Evolutionary conservation across 257 asterid genomes (phyloP).

Genomic region (Fraxinus anomala): DNA sequence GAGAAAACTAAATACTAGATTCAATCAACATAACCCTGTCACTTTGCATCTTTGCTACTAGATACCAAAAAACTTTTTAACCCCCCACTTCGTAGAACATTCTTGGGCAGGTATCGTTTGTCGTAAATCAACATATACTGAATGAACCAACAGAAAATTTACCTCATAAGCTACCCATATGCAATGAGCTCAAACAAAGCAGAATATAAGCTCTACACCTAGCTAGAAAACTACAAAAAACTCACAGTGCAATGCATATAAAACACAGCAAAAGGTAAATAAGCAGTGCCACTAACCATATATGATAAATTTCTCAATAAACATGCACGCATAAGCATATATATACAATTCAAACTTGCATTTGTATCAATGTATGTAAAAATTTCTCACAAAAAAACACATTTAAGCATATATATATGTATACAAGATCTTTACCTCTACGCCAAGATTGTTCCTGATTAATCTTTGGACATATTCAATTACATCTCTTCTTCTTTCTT

Average conservation of each 20-base stretch:
- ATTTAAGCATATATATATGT: background rate
- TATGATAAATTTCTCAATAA: background rate
- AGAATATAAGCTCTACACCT: background rate
- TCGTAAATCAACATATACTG: background rate
- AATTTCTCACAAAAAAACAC: background rate
- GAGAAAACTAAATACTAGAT: background rate
- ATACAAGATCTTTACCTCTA: constrained; percentile 24
- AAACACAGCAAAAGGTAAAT: background rate
- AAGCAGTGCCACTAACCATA: background rate
- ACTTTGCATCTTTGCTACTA: constrained; percentile 18
- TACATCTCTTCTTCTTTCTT: constrained; percentile 27
- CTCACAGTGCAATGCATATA: background rate
- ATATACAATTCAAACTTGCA: background rate
- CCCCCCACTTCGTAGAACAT: background rate
- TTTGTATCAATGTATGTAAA: background rate
- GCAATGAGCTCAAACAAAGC: background rate
- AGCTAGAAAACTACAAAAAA: background rate
- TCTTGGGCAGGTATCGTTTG: background rate
- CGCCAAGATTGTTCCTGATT: constrained; percentile 25
- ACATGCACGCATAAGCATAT: background rate
- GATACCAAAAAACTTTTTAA: constrained; percentile 13
- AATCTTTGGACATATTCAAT: constrained; percentile 34
- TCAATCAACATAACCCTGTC: constrained; percentile 15
- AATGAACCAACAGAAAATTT: background rate
- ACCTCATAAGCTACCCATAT: background rate